Base-by-base conservation (phyloP, 2,329 filamentous ascomycete genomes). In the Sclerotinia trifoliorum region DNA sequence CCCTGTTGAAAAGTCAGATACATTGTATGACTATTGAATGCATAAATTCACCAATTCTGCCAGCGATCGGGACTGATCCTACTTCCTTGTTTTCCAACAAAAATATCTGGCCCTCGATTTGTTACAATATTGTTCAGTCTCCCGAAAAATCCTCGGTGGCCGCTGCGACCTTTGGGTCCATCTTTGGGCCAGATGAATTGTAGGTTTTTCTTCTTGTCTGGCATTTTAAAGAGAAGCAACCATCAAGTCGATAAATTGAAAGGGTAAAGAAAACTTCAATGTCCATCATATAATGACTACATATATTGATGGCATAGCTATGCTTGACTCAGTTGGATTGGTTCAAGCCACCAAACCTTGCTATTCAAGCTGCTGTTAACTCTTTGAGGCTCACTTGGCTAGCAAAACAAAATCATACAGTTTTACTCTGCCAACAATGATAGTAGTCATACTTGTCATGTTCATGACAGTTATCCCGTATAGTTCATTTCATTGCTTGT, bases 91-190 rank as follows among this genome's bases (percentile, higher is more conserved):
- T 54, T 68, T 26, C 74, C 73, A 10, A 81, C 73, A 48, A 78
- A 81, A 6, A 82, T 79, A 72, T 82, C 80, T 17, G 80, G 80
- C 1, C 80, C 80, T 67, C 76, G 78, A 48, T 77, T 77, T 10
- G 70, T 77, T 21, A 81, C 54, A 65, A 81, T 73, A 58, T 82
- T 78, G 26, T 74, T 73, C 26, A 81, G 57, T 26, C 75, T 65
- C 19, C 74, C 70, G 42, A 72, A 73, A 48, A 75, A 75, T 4
- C 75, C 75, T 35, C 75, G 71, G 54, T 66, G 71, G 21, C 69
- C 69, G 35, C 39, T 42, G 39, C 66, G 61, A 15, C 75, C 75
- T 61, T 71, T 73, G 8, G 58, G 69, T 1, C 73, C 73, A 70
- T 76, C 76, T 68, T 76, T 77, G 5, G 73, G 76, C 75, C 76